phyloP scores from a whole-genome alignment of 2,329 filamentous ascomycete species.

The Teratosphaeria nubilosa region DNA sequence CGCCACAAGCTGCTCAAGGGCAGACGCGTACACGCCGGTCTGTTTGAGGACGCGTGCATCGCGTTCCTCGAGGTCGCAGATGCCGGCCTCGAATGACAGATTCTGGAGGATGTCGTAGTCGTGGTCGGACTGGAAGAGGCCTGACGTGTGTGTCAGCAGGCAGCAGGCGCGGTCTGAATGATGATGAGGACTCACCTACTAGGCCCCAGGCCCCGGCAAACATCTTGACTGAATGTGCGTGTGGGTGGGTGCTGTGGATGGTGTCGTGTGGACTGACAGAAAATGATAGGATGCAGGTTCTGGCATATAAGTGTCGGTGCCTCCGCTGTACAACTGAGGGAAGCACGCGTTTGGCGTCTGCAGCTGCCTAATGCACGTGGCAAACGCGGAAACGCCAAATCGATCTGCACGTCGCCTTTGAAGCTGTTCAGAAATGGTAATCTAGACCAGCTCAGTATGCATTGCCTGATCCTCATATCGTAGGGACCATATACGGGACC shows the following conservation, averaged over 20 bases:
- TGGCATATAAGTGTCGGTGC: background rate
- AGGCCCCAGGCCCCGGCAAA: background rate
- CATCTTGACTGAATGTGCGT: background rate
- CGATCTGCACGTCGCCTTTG: background rate
- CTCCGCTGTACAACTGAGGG: background rate
- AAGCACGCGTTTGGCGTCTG: background rate
- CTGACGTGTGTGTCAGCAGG: background rate
- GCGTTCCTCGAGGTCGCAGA: background rate
- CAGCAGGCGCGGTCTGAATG: background rate
- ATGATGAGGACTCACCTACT: background rate
- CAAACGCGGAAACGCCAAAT: background rate
- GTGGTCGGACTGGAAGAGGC: slow-evolving; percentile 5
- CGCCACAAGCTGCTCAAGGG: background rate
- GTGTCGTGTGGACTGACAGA: background rate
- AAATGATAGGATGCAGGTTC: background rate
- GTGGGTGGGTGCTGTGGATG: background rate
- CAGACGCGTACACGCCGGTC: background rate
- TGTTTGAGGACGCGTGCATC: background rate
- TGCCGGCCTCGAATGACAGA: background rate
- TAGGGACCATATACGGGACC: background rate
- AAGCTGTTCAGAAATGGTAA: background rate
- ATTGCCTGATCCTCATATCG: background rate
- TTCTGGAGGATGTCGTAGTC: slow-evolving; percentile 3
- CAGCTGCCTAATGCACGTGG: background rate
- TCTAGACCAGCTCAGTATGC: background rate